A percentile compares a stretch with the other conserved stretches of the same genome.
Evolutionary conservation across 176 grass and related monocot species (phyloP).

Genomic region (Rhipidocladum racemiflorum): DNA sequence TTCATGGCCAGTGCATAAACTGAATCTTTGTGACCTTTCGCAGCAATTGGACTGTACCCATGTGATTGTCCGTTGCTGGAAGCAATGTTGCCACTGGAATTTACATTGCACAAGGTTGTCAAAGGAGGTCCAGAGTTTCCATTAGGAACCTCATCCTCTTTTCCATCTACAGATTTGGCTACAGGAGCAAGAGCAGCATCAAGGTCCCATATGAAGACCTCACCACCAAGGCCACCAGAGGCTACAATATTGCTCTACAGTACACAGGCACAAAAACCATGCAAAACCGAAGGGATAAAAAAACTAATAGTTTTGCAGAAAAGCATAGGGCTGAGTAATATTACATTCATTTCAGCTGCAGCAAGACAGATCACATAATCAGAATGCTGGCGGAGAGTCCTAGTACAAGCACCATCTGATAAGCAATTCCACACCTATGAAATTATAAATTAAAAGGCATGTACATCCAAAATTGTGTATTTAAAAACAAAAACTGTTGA

Average conservation of each 20-base stretch:
- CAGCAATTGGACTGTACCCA: constrained; percentile 72
- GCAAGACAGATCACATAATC: constrained; percentile 95
- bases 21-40: constrained; percentile 95
- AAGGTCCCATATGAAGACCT: constrained; percentile 96
- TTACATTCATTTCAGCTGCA: constrained; percentile 86
- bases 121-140: constrained; percentile 61
- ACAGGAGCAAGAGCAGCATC: constrained; percentile 75
- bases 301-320: neutral
- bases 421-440: constrained; percentile 86
- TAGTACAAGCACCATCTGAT: constrained; percentile 76
- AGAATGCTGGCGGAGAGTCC: constrained; percentile 83
- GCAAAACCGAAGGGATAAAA: constrained; percentile 8
- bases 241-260: constrained; percentile 86
- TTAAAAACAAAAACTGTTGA: constrained; percentile 13
- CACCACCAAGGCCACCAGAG: constrained; percentile 88
- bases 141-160: constrained; percentile 74
- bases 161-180: constrained; percentile 62
- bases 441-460: constrained; percentile 19
- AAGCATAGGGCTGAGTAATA: constrained; percentile 2
- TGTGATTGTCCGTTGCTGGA: constrained; percentile 58
- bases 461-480: neutral
- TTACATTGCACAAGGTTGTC: constrained; percentile 60
- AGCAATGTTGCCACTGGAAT: constrained; percentile 51
- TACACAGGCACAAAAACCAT: constrained; percentile 22
- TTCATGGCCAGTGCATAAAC: constrained; percentile 99